Evolutionary conservation across 345 rosid genomes (phyloP), one percentile per base, ranked within the genome.

Genomic region (Arabis hirsuta): DNA sequence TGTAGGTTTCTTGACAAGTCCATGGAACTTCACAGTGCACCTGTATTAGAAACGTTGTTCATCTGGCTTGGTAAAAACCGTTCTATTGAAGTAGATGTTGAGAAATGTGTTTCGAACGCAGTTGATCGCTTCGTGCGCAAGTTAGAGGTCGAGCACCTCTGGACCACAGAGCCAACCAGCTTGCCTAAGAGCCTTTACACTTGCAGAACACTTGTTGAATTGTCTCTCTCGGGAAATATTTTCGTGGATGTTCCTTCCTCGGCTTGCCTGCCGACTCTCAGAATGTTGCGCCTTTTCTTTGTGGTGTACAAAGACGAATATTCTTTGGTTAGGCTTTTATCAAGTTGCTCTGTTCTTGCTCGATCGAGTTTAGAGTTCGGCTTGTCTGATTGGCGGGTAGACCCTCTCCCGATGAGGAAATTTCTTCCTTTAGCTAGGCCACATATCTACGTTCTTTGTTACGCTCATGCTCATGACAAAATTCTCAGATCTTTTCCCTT

Each of bases 211-310:
- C 14, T 62, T 5, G 43, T 46, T 54, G 67, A 62, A 16, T 16
- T 63, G 67, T 16, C 16, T 63, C 43, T 63, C 48, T 11, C 12
- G 2, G 4, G 20, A 7, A 47, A 32, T 19, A 63, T 63, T 19
- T 11, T 63, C 5, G 12, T 63, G 4, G 32, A 47, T 6, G 44
- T 63, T 16, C 31, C 19, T 46, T 63, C 53, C 32, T 45, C 41
- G 42, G 53, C 13, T 29, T 62, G 53, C 53, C 52, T 62, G 6
- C 39, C 65, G 13, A 26, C 52, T 4, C 65, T 61, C 52, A 61
- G 13, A 9, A 9, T 2, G 44, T 43, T 61, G 39, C 9, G n/a
- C 9, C 66, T 61, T 13, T 0, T 24, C 0, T 26, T 2, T 43
- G 65, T 43, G 22, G 12, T 43, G 0, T 43, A 24, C 50, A 42